Evolutionary conservation across 2,329 filamentous ascomycete species (phyloP).

Genomic region (Tothia fuscella): DNA sequence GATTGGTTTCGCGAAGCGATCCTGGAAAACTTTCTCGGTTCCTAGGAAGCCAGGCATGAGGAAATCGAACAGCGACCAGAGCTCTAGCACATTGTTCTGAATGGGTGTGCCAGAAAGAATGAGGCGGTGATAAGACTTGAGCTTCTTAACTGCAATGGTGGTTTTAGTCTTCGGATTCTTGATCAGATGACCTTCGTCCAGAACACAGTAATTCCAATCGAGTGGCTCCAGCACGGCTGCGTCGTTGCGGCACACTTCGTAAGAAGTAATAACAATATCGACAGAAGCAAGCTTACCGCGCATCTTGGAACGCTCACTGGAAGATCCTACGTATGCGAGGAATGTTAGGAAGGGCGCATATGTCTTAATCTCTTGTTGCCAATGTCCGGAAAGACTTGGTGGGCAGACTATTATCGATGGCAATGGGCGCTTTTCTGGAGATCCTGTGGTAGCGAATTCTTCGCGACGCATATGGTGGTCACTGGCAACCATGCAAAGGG

Average conservation of each 20-base stretch:
- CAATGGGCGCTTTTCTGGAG: constrained; percentile 64
- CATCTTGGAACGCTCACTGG: constrained; percentile 63
- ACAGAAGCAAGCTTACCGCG: constrained; percentile 59
- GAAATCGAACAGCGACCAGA: constrained; percentile 98
- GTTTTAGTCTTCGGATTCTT: constrained; percentile 98
- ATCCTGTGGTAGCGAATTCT: constrained; percentile 72
- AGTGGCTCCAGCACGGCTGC: constrained; percentile 70
- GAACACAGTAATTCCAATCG: constrained; percentile 93
- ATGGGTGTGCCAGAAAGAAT: constrained; percentile 96
- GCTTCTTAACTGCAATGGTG: constrained; percentile 78
- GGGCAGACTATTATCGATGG: constrained; percentile 94
- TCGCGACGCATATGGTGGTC: constrained; percentile 90
- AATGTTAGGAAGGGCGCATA: constrained; percentile 91
- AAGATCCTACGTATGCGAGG: constrained; percentile 82
- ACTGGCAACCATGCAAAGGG: constrained; percentile 93
- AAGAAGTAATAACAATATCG: constrained; percentile 93
- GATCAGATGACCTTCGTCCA: constrained; percentile 96
- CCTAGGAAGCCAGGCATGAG: constrained; percentile 97
- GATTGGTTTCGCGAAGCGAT: constrained; percentile 90
- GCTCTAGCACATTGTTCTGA: constrained; percentile 91
- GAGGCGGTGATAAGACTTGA: constrained; percentile 83
- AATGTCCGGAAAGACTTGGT: constrained; percentile 90
- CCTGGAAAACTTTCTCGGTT: constrained; percentile 91
- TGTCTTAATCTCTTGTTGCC: constrained; percentile 94
- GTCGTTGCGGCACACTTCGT: constrained; percentile 95